phyloP scores from a whole-genome alignment of 495 filamentous ascomycete species.

The Penicillium parvum region DNA sequence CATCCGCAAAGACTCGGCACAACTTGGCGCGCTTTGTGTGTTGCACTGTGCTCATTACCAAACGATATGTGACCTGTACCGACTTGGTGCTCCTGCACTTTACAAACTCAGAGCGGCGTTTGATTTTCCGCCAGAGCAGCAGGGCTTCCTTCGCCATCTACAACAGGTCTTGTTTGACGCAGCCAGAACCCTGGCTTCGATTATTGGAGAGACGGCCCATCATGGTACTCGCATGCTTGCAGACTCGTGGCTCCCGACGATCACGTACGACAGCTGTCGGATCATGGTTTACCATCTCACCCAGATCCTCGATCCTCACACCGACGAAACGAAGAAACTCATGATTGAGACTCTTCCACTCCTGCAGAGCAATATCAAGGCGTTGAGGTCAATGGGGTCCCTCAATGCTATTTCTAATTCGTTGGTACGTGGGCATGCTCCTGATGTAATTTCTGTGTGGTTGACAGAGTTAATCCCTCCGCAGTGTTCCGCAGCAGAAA shows the following conservation, averaged over 20 bases:
- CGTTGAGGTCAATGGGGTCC: conserved; percentile 22
- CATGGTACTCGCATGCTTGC: conserved; percentile 25
- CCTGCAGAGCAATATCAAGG: conserved; percentile 25
- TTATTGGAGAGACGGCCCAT: conserved; percentile 22
- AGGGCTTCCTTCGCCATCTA: conserved; percentile 17
- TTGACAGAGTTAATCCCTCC: not conserved
- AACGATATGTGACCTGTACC: conserved; percentile 31
- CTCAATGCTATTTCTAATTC: conserved; percentile 21
- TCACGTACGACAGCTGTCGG: conserved; percentile 31
- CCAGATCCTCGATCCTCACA: conserved; percentile 25
- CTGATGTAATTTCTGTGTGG: not conserved
- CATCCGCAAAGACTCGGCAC: conserved; percentile 27
- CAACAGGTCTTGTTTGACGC: conserved; percentile 26
- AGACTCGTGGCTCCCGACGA: conserved; percentile 34
- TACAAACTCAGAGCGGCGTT: conserved; percentile 30
- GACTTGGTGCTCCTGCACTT: conserved; percentile 27
- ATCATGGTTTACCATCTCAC: conserved; percentile 34
- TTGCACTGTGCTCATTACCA: conserved; percentile 30
- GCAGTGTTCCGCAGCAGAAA: conserved; percentile 24
- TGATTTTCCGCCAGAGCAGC: conserved; percentile 29
- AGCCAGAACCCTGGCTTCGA: conserved; percentile 23
- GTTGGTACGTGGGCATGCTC: conserved; percentile 5
- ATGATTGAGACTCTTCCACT: conserved; percentile 21
- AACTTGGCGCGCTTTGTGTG: conserved; percentile 28
- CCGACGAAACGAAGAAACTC: conserved; percentile 18